Evolutionary conservation across 1,139 yeast species (phyloP).

Genomic region (Kodamaea arcana): DNA sequence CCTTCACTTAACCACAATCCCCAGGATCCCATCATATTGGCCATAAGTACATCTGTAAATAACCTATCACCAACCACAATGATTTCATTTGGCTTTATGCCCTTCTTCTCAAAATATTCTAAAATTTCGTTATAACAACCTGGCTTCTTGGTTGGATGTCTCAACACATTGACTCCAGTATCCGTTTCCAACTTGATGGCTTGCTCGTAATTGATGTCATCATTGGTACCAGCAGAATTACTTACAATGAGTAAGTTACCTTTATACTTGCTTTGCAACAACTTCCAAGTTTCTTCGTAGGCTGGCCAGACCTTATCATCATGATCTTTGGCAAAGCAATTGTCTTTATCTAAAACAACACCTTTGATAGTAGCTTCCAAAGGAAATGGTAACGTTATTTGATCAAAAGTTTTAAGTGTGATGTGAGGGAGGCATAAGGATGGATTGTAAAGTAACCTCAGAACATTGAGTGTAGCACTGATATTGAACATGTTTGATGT

Average conservation of each 20-base stretch:
- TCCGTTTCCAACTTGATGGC: slow-evolving; percentile 61
- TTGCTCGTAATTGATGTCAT: slow-evolving; percentile 57
- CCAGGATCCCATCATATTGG: slow-evolving; percentile 86
- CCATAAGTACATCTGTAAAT: slow-evolving; percentile 90
- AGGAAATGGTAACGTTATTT: slow-evolving; percentile 46
- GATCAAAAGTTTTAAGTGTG: slow-evolving; percentile 61
- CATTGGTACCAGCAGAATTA: slow-evolving; percentile 89
- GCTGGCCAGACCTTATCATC: slow-evolving; percentile 78
- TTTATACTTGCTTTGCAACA: slow-evolving; percentile 48
- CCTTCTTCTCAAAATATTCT: slow-evolving; percentile 48
- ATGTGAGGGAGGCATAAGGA: slow-evolving; percentile 66
- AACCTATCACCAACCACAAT: slow-evolving; percentile 88
- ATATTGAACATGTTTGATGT: slow-evolving; percentile 44
- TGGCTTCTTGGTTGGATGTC: slow-evolving; percentile 83
- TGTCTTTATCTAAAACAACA: slow-evolving; percentile 88
- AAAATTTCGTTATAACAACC: slow-evolving; percentile 76
- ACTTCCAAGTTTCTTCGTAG: slow-evolving; percentile 58
- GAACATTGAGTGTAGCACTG: slow-evolving; percentile 70
- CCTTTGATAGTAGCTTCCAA: slow-evolving; percentile 53
- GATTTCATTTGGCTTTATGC: slow-evolving; percentile 58
- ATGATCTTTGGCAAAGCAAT: slow-evolving; percentile 86
- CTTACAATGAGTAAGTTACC: slow-evolving; percentile 76
- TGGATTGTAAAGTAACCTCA: slow-evolving; percentile 60
- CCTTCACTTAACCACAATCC: slow-evolving; percentile 84
- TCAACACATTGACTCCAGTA: slow-evolving; percentile 73